Percentiles rank a stretch among this genome's conserved stretches.
Evolutionary conservation across 495 filamentous ascomycete species (phyloP).

Genomic region (Neurospora sp.): DNA sequence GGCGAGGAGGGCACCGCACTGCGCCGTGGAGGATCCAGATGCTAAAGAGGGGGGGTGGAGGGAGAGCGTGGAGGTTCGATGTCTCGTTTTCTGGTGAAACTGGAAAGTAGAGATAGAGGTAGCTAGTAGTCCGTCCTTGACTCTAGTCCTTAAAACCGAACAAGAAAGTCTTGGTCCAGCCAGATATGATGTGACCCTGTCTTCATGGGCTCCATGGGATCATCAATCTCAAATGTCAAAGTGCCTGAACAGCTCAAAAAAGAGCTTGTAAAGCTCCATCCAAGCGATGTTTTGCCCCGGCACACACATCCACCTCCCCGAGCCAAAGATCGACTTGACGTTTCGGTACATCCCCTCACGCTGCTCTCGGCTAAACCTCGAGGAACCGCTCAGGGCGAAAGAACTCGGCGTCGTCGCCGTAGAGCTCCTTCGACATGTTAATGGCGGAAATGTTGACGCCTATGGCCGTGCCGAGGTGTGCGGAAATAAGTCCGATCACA

Average conservation of each 20-base stretch:
- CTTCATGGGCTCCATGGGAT: background rate
- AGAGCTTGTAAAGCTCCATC: constrained; percentile 39
- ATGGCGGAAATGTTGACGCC: constrained; percentile 27
- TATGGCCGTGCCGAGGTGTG: constrained; percentile 23
- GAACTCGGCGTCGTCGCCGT: constrained; percentile 28
- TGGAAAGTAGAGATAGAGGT: background rate
- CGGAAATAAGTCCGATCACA: too few relatives aligned
- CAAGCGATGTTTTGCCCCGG: constrained; percentile 30
- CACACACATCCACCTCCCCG: constrained; percentile 28
- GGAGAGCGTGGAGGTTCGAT: constrained; percentile 55
- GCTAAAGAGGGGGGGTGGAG: constrained; percentile 34
- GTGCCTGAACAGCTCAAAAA: constrained; percentile 29
- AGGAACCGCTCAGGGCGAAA: constrained; percentile 49
- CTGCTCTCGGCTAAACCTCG: constrained; percentile 19
- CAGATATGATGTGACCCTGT: background rate
- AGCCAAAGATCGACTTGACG: constrained; percentile 19
- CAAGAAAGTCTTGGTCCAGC: background rate
- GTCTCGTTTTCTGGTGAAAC: constrained; percentile 19
- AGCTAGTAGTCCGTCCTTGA: background rate
- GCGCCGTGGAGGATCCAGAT: constrained; percentile 48
- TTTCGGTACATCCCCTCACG: constrained; percentile 26
- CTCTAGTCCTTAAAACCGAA: background rate
- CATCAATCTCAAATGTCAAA: constrained; percentile 2
- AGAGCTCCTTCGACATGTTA: constrained; percentile 19
- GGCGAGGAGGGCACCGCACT: constrained; percentile 54